Conservation (phyloP, 2,329 filamentous ascomycete genomes). For the Apiospora koreana region DNA sequence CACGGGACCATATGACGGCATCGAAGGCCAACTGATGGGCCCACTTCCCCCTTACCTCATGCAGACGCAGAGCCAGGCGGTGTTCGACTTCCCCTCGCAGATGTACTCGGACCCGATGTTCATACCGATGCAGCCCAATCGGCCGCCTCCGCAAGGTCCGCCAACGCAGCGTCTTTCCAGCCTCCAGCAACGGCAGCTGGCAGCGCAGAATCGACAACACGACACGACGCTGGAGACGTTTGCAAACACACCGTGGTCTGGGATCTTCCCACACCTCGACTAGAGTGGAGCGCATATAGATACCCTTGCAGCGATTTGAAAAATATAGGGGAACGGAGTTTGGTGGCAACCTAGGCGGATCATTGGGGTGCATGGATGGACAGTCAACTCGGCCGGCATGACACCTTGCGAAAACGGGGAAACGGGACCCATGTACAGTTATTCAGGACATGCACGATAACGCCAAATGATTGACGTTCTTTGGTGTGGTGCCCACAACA, state of each 20-base stretch:
- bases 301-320: constrained; percentile 5
- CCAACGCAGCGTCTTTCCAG: constrained; percentile 18
- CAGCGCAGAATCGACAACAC: constrained; percentile 23
- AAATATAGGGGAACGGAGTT: neutral
- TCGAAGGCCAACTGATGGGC: constrained; percentile 73
- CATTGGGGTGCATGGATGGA: neutral
- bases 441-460: neutral
- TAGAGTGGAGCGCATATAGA: constrained; percentile 11
- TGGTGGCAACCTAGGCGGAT: neutral
- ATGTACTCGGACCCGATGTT: constrained; percentile 49
- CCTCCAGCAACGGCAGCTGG: constrained; percentile 21
- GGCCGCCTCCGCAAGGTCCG: constrained; percentile 32
- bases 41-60: constrained; percentile 72
- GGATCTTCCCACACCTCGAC: constrained; percentile 29
- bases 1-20: constrained; percentile 56
- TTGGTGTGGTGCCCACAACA: neutral
- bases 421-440: neutral
- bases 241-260: constrained; percentile 36
- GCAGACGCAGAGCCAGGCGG: constrained; percentile 48
- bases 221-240: constrained; percentile 37
- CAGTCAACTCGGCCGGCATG: neutral
- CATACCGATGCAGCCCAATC: constrained; percentile 36
- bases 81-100: constrained; percentile 43
- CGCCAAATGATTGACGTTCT: neutral
- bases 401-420: neutral